phyloP scores from a whole-genome alignment of 106 monocot genomes.

The Triglochin maritima region DNA sequence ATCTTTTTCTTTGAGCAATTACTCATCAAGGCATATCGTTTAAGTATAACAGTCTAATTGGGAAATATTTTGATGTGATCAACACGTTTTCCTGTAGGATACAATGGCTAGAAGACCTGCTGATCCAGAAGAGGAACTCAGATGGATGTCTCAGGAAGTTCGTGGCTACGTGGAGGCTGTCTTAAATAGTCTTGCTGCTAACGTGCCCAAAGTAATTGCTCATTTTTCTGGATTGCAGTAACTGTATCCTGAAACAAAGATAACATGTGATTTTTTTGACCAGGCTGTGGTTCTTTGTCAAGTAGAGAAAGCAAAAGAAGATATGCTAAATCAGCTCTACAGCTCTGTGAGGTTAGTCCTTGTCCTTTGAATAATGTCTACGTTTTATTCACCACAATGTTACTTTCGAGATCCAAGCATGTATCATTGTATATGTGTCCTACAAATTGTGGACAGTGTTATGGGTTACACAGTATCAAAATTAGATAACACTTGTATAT shows the following conservation, averaged over 20 bases:
- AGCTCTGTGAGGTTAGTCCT: constrained; percentile 66
- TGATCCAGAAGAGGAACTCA: constrained; percentile 94
- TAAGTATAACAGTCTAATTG: too few species aligned
- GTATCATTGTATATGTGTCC: too few species aligned
- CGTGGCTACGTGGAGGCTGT: constrained; percentile 99
- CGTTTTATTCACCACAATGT: background rate
- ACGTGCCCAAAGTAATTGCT: constrained; percentile 70
- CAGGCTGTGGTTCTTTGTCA: constrained; percentile 93
- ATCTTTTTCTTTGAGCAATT: too few species aligned
- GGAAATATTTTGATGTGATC: background rate
- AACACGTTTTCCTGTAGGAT: constrained; percentile 27
- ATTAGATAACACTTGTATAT: too few species aligned
- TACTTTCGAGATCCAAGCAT: too few species aligned
- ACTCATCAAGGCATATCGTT: too few species aligned
- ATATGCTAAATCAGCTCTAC: constrained; percentile 97
- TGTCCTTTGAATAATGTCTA: background rate
- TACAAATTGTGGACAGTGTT: too few species aligned
- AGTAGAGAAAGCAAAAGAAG: constrained; percentile 99
- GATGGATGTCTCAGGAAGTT: constrained; percentile 99
- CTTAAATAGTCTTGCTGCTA: constrained; percentile 95
- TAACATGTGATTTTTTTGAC: constrained; percentile 7
- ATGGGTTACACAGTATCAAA: too few species aligned
- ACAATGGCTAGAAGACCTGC: constrained; percentile 78
- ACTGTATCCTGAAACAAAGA: background rate
- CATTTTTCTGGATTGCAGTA: background rate